These are phyloP conservation scores for Rhizophora apiculata DNA, from an alignment of 345 rosid genomes.

Conservation along the genomic window DNA sequence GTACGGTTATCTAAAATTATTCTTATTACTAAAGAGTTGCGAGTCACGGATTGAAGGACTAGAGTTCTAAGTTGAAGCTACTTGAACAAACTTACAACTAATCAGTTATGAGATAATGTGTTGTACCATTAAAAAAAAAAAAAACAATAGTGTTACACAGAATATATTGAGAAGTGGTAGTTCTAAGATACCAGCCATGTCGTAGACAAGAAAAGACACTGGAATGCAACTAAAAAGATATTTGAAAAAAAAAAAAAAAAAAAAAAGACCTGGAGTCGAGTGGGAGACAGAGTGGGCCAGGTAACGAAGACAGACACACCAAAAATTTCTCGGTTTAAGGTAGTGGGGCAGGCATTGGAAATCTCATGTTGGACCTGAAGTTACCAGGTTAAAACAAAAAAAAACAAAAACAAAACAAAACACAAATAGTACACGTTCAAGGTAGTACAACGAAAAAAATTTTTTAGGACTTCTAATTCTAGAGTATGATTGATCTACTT, in stretches of 20 bases:
- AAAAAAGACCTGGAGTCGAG: conserved; percentile 20
- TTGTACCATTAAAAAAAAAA: conserved; percentile 23
- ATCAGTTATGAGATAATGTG: conserved; percentile 31
- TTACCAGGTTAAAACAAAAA: not conserved
- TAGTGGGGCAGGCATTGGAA: conserved; percentile 32
- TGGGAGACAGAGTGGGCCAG: conserved; percentile 34
- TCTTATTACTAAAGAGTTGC: too few species aligned
- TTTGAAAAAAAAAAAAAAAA: conserved; percentile 21
- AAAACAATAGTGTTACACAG: not conserved
- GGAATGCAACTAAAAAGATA: conserved; percentile 18
- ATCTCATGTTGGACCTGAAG: conserved; percentile 26
- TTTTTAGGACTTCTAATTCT: too few species aligned
- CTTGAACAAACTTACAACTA: too few species aligned
- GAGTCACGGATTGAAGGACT: too few species aligned
- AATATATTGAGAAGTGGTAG: not conserved
- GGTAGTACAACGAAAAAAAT: too few species aligned
- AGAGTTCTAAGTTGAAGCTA: too few species aligned
- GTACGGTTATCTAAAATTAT: too few species aligned
- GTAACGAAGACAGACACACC: conserved; percentile 12
- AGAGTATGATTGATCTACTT: too few species aligned
- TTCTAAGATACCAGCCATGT: not conserved
- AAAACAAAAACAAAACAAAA: not conserved
- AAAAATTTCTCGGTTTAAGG: conserved; percentile 20
- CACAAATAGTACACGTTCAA: conserved; percentile 12
- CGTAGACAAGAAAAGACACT: conserved; percentile 5